These are phyloP conservation scores for Coemansia sp. DNA, from an alignment of 192 early-diverging fungal species.

Conservation along the genomic window DNA sequence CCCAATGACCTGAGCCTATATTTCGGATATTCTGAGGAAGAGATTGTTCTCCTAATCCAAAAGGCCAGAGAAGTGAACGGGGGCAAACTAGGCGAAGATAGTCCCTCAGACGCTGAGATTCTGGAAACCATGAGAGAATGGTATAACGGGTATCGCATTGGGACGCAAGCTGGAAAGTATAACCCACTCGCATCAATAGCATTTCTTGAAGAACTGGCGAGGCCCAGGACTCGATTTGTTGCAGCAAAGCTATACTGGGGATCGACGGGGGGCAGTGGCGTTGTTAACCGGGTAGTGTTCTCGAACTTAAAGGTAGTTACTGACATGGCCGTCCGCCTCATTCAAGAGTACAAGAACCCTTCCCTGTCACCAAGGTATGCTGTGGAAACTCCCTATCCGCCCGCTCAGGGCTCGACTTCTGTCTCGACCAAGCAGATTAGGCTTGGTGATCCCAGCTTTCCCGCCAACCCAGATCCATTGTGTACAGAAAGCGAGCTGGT, in stretches of 20 bases:
- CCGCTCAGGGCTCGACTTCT: background rate
- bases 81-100: background rate
- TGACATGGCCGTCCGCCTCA: background rate
- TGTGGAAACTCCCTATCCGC: too few species aligned
- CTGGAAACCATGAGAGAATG: conserved; percentile 3
- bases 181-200: too few species aligned
- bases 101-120: background rate
- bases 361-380: too few species aligned
- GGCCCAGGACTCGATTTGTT: too few species aligned
- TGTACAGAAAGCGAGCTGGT: conserved; percentile 4
- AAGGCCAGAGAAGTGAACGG: background rate
- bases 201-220: too few species aligned
- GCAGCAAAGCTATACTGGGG: conserved; percentile 6
- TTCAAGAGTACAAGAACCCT: background rate
- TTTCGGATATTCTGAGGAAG: background rate
- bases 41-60: background rate
- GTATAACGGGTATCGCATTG: conserved; percentile 16
- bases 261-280: background rate
- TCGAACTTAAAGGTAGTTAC: background rate
- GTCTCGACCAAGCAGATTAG: background rate
- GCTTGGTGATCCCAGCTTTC: background rate
- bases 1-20: background rate
- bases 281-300: background rate
- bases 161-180: background rate
- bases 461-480: background rate